Evolutionary conservation across 2,329 filamentous ascomycete genomes (phyloP).

Genomic region (Epichloe festucae): DNA sequence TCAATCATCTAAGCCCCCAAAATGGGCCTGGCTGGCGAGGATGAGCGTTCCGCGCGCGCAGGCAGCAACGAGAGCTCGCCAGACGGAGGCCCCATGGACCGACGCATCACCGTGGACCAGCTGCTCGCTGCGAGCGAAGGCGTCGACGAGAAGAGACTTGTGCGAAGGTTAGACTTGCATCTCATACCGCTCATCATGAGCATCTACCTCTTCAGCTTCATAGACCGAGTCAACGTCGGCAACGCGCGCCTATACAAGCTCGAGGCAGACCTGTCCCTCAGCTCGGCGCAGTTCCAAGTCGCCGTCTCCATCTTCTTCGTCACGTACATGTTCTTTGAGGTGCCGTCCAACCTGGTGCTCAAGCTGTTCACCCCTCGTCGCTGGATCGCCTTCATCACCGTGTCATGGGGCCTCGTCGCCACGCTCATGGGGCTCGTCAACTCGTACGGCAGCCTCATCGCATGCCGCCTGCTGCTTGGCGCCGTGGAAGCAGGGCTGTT

Average conservation of each 20-base stretch:
- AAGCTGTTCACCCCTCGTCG: constrained; percentile 49
- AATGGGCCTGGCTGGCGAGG: background rate
- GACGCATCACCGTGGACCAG: constrained; percentile 7
- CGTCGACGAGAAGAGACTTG: constrained; percentile 38
- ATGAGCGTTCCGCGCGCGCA: background rate
- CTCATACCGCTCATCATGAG: constrained; percentile 56
- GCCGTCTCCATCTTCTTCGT: constrained; percentile 56
- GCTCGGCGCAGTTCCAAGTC: constrained; percentile 53
- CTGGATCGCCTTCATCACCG: constrained; percentile 52
- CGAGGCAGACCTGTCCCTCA: constrained; percentile 48
- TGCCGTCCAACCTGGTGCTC: constrained; percentile 51
- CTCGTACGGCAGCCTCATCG: constrained; percentile 53
- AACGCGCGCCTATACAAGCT: constrained; percentile 56
- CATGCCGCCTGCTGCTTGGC: constrained; percentile 55
- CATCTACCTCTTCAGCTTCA: constrained; percentile 62
- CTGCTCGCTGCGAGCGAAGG: constrained; percentile 6
- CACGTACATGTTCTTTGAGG: constrained; percentile 48
- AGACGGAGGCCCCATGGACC: background rate
- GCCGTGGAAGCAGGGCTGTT: constrained; percentile 58
- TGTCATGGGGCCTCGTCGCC: constrained; percentile 55
- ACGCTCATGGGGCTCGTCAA: constrained; percentile 55
- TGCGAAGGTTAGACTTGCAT: constrained; percentile 51
- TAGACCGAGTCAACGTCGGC: constrained; percentile 63
- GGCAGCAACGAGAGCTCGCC: background rate
- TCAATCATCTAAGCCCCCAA: background rate